These are phyloP conservation scores for Metschnikowia colocasiae DNA, from an alignment of 805 yeast species.

Conservation along the genomic window DNA sequence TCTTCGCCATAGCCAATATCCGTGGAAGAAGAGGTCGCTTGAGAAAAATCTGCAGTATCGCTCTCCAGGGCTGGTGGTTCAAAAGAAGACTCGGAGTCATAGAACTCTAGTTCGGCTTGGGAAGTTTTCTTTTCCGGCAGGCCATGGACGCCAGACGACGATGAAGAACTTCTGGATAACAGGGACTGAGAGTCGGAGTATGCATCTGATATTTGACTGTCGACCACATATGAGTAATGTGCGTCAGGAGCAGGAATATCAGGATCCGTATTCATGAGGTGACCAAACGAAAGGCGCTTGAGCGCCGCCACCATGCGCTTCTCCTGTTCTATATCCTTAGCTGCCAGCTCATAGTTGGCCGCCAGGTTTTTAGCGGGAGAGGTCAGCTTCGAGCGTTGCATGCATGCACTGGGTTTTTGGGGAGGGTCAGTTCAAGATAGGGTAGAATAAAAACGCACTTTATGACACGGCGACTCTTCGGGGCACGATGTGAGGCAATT, in stretches of 20 bases:
- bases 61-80: not conserved
- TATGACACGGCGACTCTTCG: not conserved
- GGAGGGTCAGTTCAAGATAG: not conserved
- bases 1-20: constrained; percentile 21
- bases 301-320: constrained; percentile 68
- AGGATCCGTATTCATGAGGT: constrained; percentile 59
- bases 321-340: constrained; percentile 73
- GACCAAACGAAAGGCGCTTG: constrained; percentile 70
- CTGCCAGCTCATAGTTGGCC: constrained; percentile 48
- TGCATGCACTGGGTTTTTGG: not conserved
- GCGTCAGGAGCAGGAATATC: constrained; percentile 53
- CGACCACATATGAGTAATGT: constrained; percentile 11
- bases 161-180: not conserved
- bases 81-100: not conserved
- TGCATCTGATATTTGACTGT: constrained; percentile 6
- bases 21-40: constrained; percentile 1
- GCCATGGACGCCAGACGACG: not conserved
- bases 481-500: not conserved
- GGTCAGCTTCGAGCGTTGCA: constrained; percentile 8
- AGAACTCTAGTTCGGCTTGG: not conserved
- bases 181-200: constrained; percentile 1
- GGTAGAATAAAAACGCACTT: not conserved
- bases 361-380: constrained; percentile 14
- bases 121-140: not conserved
- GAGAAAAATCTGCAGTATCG: not conserved